Percentiles rank a stretch among this genome's conserved stretches.
Evolutionary conservation across 2,329 filamentous ascomycete genomes (phyloP).

Genomic region (Akanthomyces dipterigenus): DNA sequence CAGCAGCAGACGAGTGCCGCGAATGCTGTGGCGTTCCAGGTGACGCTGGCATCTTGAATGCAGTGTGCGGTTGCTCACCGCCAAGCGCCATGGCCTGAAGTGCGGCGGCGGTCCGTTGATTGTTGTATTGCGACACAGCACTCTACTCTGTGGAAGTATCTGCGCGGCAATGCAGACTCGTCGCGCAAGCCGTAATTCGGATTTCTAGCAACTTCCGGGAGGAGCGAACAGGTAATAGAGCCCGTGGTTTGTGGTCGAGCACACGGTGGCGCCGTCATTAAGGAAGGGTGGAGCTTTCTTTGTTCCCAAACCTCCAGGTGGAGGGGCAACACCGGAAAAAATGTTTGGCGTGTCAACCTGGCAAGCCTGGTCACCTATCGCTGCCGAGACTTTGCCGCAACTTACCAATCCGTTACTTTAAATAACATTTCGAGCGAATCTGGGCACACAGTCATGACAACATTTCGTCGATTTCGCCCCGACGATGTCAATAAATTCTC

Average conservation of each 20-base stretch:
- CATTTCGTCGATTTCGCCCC: constrained; percentile 77
- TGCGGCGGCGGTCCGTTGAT: not conserved
- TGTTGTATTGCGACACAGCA: not conserved
- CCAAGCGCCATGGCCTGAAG: constrained; percentile 6
- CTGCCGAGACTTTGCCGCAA: not conserved
- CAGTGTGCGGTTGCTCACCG: constrained; percentile 10
- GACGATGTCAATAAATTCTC: constrained; percentile 85
- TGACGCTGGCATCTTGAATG: constrained; percentile 29
- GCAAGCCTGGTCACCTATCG: not conserved
- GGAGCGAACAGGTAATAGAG: not conserved
- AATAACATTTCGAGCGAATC: not conserved
- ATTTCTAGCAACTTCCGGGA: not conserved
- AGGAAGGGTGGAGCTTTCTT: constrained; percentile 5
- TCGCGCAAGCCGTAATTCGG: not conserved
- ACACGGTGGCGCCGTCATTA: constrained; percentile 2
- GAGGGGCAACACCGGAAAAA: not conserved
- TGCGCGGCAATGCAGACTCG: not conserved
- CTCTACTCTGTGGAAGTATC: not conserved
- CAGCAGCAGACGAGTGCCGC: constrained; percentile 49
- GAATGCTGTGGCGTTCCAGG: constrained; percentile 54
- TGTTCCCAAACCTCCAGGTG: constrained; percentile 4
- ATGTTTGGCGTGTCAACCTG: not conserved
- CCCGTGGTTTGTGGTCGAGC: not conserved
- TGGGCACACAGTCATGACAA: constrained; percentile 53
- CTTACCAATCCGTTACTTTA: not conserved